Evolutionary conservation across 148 eudicot genomes (phyloP).

Genomic region (Pouteria glomerata): DNA sequence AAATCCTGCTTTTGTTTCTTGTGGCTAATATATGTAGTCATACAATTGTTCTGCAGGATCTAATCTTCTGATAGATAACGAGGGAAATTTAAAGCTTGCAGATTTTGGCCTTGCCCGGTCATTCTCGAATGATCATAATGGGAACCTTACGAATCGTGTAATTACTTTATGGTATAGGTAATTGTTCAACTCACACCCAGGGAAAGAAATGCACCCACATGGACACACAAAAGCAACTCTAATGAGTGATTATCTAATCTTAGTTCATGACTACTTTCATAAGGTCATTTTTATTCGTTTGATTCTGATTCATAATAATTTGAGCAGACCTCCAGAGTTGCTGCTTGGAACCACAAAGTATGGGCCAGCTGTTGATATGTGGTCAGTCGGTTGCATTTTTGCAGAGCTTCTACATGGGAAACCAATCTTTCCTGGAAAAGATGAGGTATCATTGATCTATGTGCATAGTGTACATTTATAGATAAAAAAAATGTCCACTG

Average conservation of each 20-base stretch:
- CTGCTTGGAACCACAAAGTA: slow-evolving; percentile 90
- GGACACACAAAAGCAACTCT: neutral
- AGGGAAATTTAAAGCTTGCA: slow-evolving; percentile 85
- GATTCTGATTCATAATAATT: slow-evolving; percentile 7
- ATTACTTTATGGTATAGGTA: slow-evolving; percentile 94
- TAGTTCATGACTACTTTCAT: neutral
- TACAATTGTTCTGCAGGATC: slow-evolving; percentile 42
- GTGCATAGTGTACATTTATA: no score
- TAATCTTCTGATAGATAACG: slow-evolving; percentile 85
- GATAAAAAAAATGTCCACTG: no score
- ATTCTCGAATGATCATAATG: slow-evolving; percentile 72
- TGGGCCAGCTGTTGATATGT: slow-evolving; percentile 99
- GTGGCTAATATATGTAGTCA: neutral
- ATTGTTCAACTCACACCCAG: neutral
- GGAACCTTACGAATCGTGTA: slow-evolving; percentile 87
- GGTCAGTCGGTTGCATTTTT: slow-evolving; percentile 97
- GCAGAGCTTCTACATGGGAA: slow-evolving; percentile 85
- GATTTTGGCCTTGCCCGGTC: slow-evolving; percentile 97
- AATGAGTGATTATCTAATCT: neutral
- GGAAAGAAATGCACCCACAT: neutral
- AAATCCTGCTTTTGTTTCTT: neutral
- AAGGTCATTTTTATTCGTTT: neutral
- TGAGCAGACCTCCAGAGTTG: slow-evolving; percentile 87
- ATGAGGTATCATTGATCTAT: slow-evolving; percentile 62
- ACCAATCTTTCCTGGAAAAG: slow-evolving; percentile 77